Base-by-base conservation (phyloP, 495 filamentous ascomycete genomes). In the Ascobolus immersus region DNA sequence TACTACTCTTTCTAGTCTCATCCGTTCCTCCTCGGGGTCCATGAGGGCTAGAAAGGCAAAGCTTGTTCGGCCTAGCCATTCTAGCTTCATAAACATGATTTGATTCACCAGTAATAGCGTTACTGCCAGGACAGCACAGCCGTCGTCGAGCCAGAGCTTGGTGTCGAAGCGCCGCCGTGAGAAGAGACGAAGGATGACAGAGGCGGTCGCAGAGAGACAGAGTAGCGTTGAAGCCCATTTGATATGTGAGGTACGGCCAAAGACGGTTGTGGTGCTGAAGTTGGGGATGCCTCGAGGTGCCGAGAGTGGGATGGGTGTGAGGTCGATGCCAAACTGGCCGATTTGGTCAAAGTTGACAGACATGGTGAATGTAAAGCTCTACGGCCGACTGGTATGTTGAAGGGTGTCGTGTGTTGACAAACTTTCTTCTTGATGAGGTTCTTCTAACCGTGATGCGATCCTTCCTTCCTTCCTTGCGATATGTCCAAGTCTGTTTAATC, bases 211-310 rank as follows among this genome's bases (percentile, higher is more conserved):
- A 29, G 37, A 41, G 19, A 44, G 41, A 14, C 42, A 41, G 9
- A 41, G 12, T 19, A 39, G 14, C 22, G 42, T 45, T 7, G 45
- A 41, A 3, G 45, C 45, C 15, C 21, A 22, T 15, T 33, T 31
- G 15, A 49, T 21, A 6, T 38, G 32, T 2, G 26, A 24, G 13
- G 44, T 48, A n/a, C 31, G 35, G 6, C 45, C 45, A 20, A 49
- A 42, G 34, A 41, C 37, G 3, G 45, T 35, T 22, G 34, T 38
- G 8, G 45, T 45, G 39, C 37, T 42, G 35, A 44, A 48, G 33
- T 49, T 49, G 13, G 45, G 45, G 18, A 48, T 48, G 1, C 45
- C 44, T 14, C n/a, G n/a, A n/a, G n/a, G n/a, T n/a, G n/a, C n/a
- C n/a, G n/a, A n/a, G n/a, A n/a, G n/a, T n/a, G n/a, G n/a, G n/a